Evolutionary conservation across 2,329 filamentous ascomycete genomes (phyloP).

Genomic region (Scedosporium boydii): DNA sequence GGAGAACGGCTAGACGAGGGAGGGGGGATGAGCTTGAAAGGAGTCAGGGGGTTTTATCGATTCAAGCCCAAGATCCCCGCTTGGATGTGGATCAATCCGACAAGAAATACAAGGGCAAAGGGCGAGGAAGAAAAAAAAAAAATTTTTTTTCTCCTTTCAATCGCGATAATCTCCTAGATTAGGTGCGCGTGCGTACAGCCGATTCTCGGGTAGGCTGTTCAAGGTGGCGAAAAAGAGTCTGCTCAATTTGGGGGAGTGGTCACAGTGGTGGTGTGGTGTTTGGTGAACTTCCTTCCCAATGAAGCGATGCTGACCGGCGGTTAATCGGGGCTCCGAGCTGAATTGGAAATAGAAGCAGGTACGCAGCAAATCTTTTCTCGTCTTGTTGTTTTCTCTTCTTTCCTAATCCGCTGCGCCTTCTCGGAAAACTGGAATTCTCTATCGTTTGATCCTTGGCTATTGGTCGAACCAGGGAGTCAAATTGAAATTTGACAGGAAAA

Average conservation of each 20-base stretch:
- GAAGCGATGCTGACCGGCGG: not conserved
- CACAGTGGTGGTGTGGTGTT: not conserved
- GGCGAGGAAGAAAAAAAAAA: not conserved
- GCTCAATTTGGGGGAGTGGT: not conserved
- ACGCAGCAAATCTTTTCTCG: not conserved
- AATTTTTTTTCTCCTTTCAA: not conserved
- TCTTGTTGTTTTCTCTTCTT: not conserved
- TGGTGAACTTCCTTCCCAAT: not conserved
- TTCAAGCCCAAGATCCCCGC: not conserved
- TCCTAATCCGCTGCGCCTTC: not conserved
- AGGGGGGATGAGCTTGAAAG: not conserved
- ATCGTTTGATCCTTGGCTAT: not conserved
- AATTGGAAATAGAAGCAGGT: not conserved
- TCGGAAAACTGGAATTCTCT: not conserved
- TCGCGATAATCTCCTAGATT: not conserved
- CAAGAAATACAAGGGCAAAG: not conserved
- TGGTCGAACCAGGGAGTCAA: not conserved
- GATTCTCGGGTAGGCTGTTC: not conserved
- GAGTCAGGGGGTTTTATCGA: not conserved
- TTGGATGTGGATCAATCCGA: not conserved
- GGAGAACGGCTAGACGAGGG: not conserved
- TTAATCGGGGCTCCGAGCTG: not conserved
- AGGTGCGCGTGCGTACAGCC: not conserved
- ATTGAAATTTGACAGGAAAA: not conserved
- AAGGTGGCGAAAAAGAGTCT: not conserved